These are phyloP conservation scores for Pittosporum tobira DNA, from an alignment of 129 eudicot species.

Conservation along the genomic window DNA sequence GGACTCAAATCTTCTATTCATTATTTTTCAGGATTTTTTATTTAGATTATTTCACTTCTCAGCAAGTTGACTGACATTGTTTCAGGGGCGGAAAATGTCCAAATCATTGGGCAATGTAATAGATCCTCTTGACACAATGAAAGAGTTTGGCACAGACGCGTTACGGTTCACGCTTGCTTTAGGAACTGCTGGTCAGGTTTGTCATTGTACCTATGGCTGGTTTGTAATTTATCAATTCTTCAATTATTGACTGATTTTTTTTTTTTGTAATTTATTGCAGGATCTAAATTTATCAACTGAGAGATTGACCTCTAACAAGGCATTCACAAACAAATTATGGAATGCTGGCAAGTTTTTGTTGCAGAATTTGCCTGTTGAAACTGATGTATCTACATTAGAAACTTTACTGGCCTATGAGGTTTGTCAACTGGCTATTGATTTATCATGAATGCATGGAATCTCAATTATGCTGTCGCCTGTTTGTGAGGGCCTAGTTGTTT, in stretches of 20 bases:
- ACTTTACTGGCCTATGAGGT: slow-evolving; percentile 61
- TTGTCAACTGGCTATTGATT: slow-evolving; percentile 7
- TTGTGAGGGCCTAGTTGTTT: too few species aligned
- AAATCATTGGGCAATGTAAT: slow-evolving; percentile 92
- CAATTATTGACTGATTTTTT: slow-evolving; percentile 3
- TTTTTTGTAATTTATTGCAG: slow-evolving; percentile 34
- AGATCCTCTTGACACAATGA: slow-evolving; percentile 84
- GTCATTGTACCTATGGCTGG: slow-evolving; percentile 15
- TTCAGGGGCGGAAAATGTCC: slow-evolving; percentile 96
- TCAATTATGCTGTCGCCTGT: neutral
- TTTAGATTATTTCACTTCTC: neutral
- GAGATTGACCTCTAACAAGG: slow-evolving; percentile 85
- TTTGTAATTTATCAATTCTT: slow-evolving; percentile 9
- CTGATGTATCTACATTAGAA: slow-evolving; percentile 60
- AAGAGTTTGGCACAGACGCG: slow-evolving; percentile 94
- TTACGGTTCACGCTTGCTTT: slow-evolving; percentile 82
- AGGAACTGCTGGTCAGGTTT: slow-evolving; percentile 99
- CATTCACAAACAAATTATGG: slow-evolving; percentile 95
- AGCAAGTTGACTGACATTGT: slow-evolving; percentile 5
- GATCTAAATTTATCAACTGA: slow-evolving; percentile 89
- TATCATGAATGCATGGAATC: neutral
- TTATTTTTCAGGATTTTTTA: neutral
- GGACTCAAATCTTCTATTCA: too few species aligned
- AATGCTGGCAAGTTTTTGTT: slow-evolving; percentile 94
- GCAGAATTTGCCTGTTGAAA: slow-evolving; percentile 79